phyloP scores from a whole-genome alignment of 2,329 filamentous ascomycete genomes.

The Colletotrichum sp. region DNA sequence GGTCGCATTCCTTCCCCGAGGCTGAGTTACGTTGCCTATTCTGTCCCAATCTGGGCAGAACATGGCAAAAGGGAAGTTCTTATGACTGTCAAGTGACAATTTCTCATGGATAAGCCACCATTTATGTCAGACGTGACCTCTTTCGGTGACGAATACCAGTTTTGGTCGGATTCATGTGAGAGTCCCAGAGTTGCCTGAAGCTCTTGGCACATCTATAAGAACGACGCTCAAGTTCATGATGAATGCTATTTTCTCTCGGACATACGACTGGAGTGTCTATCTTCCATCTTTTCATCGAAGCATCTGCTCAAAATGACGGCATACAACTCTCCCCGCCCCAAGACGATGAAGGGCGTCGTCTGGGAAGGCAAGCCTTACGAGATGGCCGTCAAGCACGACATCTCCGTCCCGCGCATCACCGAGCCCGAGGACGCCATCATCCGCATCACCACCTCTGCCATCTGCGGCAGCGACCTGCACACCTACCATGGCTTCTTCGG shows the following conservation, averaged over 20 bases:
- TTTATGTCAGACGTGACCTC: not conserved
- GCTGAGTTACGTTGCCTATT: not conserved
- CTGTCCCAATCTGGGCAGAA: not conserved
- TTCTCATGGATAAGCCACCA: not conserved
- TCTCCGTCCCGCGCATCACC: constrained; percentile 21
- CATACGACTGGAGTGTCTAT: not conserved
- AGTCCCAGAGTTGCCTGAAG: not conserved
- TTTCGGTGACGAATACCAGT: not conserved
- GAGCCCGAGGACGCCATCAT: constrained; percentile 37
- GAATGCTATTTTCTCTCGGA: not conserved
- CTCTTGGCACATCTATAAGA: not conserved
- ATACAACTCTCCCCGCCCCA: not conserved
- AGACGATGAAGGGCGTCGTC: constrained; percentile 8
- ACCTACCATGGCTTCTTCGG: constrained; percentile 32
- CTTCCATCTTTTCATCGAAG: not conserved
- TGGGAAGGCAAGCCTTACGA: constrained; percentile 28
- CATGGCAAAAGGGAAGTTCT: not conserved
- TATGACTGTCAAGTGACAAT: not conserved
- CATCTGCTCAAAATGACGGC: not conserved
- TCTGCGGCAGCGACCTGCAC: constrained; percentile 42
- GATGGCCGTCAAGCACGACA: constrained; percentile 20
- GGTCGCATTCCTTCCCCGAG: not conserved
- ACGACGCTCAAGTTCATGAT: not conserved
- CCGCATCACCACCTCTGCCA: constrained; percentile 34
- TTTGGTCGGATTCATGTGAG: not conserved